phyloP scores from a whole-genome alignment of 1,139 yeast genomes.

The Geotrichum phurueaensis region DNA sequence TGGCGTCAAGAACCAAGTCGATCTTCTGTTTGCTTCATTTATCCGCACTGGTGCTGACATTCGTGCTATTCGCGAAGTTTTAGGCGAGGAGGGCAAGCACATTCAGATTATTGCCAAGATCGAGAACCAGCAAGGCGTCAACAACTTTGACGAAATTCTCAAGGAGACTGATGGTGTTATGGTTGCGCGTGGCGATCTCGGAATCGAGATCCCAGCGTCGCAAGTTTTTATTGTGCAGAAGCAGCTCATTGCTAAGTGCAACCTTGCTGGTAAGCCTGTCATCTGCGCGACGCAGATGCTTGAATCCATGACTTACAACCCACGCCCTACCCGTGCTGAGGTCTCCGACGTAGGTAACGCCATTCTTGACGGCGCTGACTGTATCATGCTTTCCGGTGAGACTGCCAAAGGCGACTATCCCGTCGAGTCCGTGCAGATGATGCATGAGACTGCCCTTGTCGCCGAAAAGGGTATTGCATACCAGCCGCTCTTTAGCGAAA shows the following conservation, averaged over 20 bases:
- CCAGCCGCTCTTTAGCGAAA: conserved; percentile 78
- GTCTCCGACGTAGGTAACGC: conserved; percentile 99
- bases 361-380: conserved; percentile 98
- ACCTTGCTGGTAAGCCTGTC: conserved; percentile 98
- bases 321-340: conserved; percentile 99
- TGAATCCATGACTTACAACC: conserved; percentile 99
- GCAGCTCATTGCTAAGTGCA: conserved; percentile 98
- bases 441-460: conserved; percentile 94
- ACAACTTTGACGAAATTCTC: conserved; percentile 96
- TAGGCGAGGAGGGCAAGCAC: conserved; percentile 95
- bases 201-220: conserved; percentile 99
- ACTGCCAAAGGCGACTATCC: conserved; percentile 99
- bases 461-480: conserved; percentile 98
- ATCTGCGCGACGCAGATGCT: conserved; percentile 99
- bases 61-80: conserved; percentile 80
- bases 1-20: conserved; percentile 95
- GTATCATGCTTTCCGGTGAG: conserved; percentile 99
- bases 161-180: conserved; percentile 96
- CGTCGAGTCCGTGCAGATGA: conserved; percentile 92
- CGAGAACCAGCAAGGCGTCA: conserved; percentile 99
- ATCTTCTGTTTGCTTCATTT: conserved; percentile 97
- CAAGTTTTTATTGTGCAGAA: conserved; percentile 98
- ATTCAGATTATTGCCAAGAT: conserved; percentile 95
- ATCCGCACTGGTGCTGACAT: conserved; percentile 93
- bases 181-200: conserved; percentile 99